Evolutionary conservation across 2,329 filamentous ascomycete genomes (phyloP).

Genomic region (Fusarium hostae): DNA sequence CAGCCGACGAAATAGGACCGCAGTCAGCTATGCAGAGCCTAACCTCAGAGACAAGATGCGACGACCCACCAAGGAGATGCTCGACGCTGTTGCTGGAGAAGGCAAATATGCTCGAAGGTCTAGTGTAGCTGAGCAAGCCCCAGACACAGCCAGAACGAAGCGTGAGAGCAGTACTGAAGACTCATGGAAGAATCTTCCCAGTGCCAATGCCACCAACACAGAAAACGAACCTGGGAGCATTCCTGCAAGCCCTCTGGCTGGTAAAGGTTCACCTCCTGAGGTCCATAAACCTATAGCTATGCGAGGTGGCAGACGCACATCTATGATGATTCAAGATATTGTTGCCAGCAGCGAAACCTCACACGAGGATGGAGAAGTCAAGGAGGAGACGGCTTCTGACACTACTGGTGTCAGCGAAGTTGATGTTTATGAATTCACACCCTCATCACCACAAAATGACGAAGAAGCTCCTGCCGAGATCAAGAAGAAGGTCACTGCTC

Average conservation of each 20-base stretch:
- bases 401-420: conserved; percentile 45
- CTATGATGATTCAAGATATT: conserved; percentile 41
- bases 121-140: conserved; percentile 49
- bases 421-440: conserved; percentile 67
- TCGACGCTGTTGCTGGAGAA: conserved; percentile 78
- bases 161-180: conserved; percentile 48
- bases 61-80: conserved; percentile 78
- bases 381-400: conserved; percentile 30
- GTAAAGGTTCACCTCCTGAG: conserved; percentile 50
- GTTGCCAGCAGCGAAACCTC: conserved; percentile 19
- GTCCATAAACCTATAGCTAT: conserved; percentile 50
- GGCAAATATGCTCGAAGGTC: conserved; percentile 61
- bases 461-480: conserved; percentile 44
- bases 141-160: conserved; percentile 48
- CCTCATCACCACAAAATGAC: conserved; percentile 56
- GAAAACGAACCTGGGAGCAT: conserved; percentile 37
- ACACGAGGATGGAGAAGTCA: conserved; percentile 17
- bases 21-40: conserved; percentile 84
- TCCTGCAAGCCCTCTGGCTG: conserved; percentile 55
- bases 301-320: conserved; percentile 57
- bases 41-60: conserved; percentile 87
- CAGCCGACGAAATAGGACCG: conserved; percentile 72
- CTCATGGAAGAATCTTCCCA: conserved; percentile 48
- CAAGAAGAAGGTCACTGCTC: conserved; percentile 44
- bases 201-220: conserved; percentile 3